Evolutionary conservation across 768 basidiomycete genomes (phyloP), one percentile per base, ranked within the genome.

Genomic region (Tephrocybe sp.): DNA sequence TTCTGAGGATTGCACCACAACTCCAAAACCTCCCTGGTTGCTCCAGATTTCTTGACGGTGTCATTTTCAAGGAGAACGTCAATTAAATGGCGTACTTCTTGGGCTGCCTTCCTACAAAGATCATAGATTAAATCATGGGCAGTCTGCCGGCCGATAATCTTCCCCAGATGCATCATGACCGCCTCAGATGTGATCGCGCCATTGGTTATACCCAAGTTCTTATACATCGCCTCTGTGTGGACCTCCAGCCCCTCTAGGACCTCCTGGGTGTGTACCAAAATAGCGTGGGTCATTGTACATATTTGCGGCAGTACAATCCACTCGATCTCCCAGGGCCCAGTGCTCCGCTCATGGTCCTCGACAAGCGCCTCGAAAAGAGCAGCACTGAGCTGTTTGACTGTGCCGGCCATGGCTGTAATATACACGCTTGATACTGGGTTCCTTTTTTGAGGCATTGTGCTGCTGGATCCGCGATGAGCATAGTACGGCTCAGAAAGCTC

Each of bases 381-480:
- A 1, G 65, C 45, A 31, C 68, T 64, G 18, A 75, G 62, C 42
- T 75, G 68, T 11, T 69, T 69, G 47, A 77, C 68, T 15, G 68
- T 71, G 18, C 69, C 64, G 18, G 68, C 59, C 65, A 76, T 71
- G 4, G 73, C 69, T 1, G 70, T 71, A 44, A 77, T 71, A 52
- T 77, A 77, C 1, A 64, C 73, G 41, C 72, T 68, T 2, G 70
- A 70, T 30, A 76, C 71, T 0, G 73, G 72, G 46, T 77, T 77
- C n/a, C 75, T 67, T 45, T 77, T 77, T 52, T 77, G 75, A 16
- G 73, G 75, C 75, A 77, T 77, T 13, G 75, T 76, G 52, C 70
- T 73, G 50, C 74, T 77, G 7, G 72, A 75, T 0, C 74, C 74
- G 16, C 73, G 70, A 39, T 76, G 67, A 10, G 67, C 58, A 25